These are phyloP conservation scores for Rhizodiscina lignyota DNA, from an alignment of 495 filamentous ascomycete species.

Conservation along the genomic window DNA sequence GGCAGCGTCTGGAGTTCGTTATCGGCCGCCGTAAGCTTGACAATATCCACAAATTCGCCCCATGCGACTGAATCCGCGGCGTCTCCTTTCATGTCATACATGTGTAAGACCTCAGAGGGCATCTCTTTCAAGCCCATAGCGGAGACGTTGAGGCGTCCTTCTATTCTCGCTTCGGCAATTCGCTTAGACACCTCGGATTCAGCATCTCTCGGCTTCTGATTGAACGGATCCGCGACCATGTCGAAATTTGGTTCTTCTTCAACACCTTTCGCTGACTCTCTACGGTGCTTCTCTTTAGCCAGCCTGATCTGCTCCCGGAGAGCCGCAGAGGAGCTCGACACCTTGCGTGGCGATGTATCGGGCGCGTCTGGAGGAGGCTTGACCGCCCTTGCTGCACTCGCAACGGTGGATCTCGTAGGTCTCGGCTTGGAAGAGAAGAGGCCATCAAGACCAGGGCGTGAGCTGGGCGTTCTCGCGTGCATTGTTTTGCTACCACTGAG, in stretches of 20 bases:
- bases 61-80: constrained; percentile 45
- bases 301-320: constrained; percentile 84
- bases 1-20: constrained; percentile 68
- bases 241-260: constrained; percentile 22
- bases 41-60: constrained; percentile 91
- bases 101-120: constrained; percentile 67
- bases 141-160: constrained; percentile 79
- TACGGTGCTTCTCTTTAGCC: constrained; percentile 61
- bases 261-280: constrained; percentile 24
- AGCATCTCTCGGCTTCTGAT: constrained; percentile 14
- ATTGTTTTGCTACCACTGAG: constrained; percentile 34
- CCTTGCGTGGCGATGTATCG: constrained; percentile 18
- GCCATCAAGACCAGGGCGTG: constrained; percentile 37
- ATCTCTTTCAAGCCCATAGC: constrained; percentile 68
- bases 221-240: constrained; percentile 21
- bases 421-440: constrained; percentile 20
- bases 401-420: too few species aligned
- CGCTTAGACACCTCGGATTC: constrained; percentile 54
- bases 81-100: constrained; percentile 51
- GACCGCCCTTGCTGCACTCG: too few species aligned
- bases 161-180: constrained; percentile 56
- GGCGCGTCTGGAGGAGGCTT: too few species aligned
- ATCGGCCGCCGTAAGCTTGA: constrained; percentile 73
- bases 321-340: constrained; percentile 57
- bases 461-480: constrained; percentile 29